Conservation (phyloP, 257 asterid genomes). For the Cruciata laevipes region DNA sequence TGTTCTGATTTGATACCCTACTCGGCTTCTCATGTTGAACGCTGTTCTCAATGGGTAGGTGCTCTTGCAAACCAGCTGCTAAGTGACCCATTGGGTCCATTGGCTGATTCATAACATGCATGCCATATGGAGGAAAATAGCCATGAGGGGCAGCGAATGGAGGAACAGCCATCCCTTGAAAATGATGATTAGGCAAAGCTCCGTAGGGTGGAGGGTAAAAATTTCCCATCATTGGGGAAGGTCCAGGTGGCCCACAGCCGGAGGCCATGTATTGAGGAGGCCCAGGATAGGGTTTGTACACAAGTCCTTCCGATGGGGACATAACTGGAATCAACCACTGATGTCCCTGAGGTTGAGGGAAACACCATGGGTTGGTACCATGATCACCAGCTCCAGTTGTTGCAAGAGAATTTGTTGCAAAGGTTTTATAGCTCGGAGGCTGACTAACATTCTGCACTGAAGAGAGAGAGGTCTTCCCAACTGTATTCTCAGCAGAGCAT, state of each 20-base stretch:
- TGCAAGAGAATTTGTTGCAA: constrained; percentile 21
- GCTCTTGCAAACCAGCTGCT: constrained; percentile 19
- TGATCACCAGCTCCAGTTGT: constrained; percentile 28
- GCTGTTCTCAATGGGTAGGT: constrained; percentile 21
- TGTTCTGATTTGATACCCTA: constrained; percentile 22
- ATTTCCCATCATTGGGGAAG: constrained; percentile 35
- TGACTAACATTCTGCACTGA: constrained; percentile 33
- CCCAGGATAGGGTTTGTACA: constrained; percentile 75
- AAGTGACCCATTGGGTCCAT: constrained; percentile 30
- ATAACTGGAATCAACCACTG: constrained; percentile 88
- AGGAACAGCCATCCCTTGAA: constrained; percentile 33
- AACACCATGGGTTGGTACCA: constrained; percentile 28
- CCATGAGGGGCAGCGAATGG: constrained; percentile 30
- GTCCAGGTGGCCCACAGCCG: constrained; percentile 28
- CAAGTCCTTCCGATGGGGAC: constrained; percentile 89
- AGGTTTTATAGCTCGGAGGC: constrained; percentile 23
- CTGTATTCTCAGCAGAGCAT: constrained; percentile 53
- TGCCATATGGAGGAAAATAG: constrained; percentile 47
- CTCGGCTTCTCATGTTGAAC: constrained; percentile 17
- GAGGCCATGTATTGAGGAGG: constrained; percentile 42
- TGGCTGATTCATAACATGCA: constrained; percentile 41
- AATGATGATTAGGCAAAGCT: constrained; percentile 30
- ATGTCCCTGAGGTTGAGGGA: constrained; percentile 52
- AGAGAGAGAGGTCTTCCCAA: constrained; percentile 36
- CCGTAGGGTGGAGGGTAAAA: constrained; percentile 44